Evolutionary conservation across 116 monocot genomes (phyloP), one percentile per base, ranked within the genome.

Genomic region (Cymodocea nodosa): DNA sequence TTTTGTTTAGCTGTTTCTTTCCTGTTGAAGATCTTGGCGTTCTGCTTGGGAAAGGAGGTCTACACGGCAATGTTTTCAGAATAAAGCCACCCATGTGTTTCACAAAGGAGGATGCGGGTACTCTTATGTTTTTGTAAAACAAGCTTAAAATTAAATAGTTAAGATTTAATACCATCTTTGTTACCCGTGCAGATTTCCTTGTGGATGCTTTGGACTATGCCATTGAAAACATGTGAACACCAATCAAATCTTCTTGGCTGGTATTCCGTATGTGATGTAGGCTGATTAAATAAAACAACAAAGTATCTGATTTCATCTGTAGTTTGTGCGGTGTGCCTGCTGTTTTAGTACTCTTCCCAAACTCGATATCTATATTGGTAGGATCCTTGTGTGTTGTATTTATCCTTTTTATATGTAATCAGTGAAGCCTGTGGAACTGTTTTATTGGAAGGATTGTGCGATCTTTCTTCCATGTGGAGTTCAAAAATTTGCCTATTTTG

Each of bases 1-100:
- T 58, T 58, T 20, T 62, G 16, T 17, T 36, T 49, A 12, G 61
- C 56, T 18, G 65, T 74, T 2, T 65, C 53, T 44, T 24, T 68
- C 44, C 9, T 52, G 16, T 75, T 39, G 16, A 57, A 99, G 99
- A 99, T 75, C 74, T 99, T 5, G 92, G 92, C 34, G 84, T 89
- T 25, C 82, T 99, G 16, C 81, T 99, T 62, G 99, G 98, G 18
- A 99, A 99, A 73, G 92, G 92, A 2, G 92, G 92, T 1, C 70
- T 99, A 16, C 89, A 89, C 71, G 99, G 89, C 39, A 99, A 99
- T 63, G 99, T 92, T 23, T 99, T 99, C 76, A 79, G 99, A 81
- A 89, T 99, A 64, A 92, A 92, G 65, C 99, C 99, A 22, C 99
- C 99, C 2, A 92, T 99, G 92, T 99, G 99, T 71, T 99, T 99